Evolutionary conservation across 2,329 filamentous ascomycete species (phyloP).

Genomic region (Myriosclerotinia scirpicola): DNA sequence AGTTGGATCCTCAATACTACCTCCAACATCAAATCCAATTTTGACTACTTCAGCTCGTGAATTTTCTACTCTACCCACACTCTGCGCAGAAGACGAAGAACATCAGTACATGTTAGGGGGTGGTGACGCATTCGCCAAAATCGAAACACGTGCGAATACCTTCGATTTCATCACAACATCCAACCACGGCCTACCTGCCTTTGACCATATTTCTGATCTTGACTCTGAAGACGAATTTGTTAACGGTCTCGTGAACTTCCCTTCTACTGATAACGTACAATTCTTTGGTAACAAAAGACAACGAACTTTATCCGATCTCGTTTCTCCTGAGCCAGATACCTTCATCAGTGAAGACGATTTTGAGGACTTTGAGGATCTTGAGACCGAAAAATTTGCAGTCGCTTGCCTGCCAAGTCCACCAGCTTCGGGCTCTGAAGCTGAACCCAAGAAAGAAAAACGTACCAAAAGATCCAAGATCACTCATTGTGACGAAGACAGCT

Average conservation of each 20-base stretch:
- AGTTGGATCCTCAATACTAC: conserved; percentile 54
- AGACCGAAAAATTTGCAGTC: conserved; percentile 60
- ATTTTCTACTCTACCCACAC: conserved; percentile 62
- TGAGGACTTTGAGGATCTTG: conserved; percentile 73
- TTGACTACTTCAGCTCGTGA: conserved; percentile 56
- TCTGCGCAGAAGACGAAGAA: conserved; percentile 64
- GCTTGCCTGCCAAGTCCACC: conserved; percentile 64
- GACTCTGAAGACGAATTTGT: conserved; percentile 89
- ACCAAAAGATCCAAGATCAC: conserved; percentile 55
- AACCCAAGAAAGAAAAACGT: conserved; percentile 57
- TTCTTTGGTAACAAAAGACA: conserved; percentile 67
- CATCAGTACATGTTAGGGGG: conserved; percentile 50
- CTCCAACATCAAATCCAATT: conserved; percentile 35
- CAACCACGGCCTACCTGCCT: conserved; percentile 64
- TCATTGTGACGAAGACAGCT: conserved; percentile 39
- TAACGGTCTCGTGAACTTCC: conserved; percentile 70
- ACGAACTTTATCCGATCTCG: conserved; percentile 63
- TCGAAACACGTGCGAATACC: conserved; percentile 52
- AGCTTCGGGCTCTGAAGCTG: conserved; percentile 51
- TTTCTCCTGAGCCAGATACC: conserved; percentile 72
- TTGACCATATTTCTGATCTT: conserved; percentile 85
- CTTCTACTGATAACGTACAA: conserved; percentile 56
- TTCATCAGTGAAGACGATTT: conserved; percentile 76
- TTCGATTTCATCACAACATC: conserved; percentile 47
- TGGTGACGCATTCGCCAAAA: conserved; percentile 20